Percentiles rank a stretch among this genome's conserved stretches.
Conservation (phyloP, 768 basidiomycete species). For the Hemileccinum rubropunctum region DNA sequence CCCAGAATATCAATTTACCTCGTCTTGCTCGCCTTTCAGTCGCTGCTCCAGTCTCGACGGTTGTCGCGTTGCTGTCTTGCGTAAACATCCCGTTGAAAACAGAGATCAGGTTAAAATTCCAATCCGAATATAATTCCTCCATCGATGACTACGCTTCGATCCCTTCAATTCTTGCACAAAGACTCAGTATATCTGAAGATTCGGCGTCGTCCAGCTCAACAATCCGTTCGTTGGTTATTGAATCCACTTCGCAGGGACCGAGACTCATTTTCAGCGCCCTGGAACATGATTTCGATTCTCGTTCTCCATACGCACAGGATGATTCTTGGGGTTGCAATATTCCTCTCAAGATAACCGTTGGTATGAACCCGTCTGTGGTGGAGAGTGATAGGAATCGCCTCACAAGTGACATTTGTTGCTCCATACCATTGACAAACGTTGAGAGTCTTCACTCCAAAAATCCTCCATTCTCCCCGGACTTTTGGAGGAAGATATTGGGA, state of each 20-base stretch:
- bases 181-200: not conserved
- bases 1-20: not conserved
- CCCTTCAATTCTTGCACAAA: not conserved
- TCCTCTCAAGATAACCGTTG: conserved; percentile 1
- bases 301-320: no score
- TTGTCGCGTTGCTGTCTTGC: conserved; percentile 5
- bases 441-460: not conserved
- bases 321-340: not conserved
- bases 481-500: conserved; percentile 4
- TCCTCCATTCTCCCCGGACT: not conserved
- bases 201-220: no score
- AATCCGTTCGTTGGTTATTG: no score
- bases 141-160: not conserved
- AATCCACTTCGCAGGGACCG: no score
- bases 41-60: conserved; percentile 4
- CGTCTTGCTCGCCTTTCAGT: conserved; percentile 7
- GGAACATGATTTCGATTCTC: no score
- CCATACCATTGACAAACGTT: not conserved
- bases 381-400: not conserved
- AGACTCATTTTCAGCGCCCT: no score
- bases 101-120: not conserved
- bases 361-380: not conserved
- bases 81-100: conserved; percentile 2
- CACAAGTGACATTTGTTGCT: no score
- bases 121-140: not conserved